phyloP scores from a whole-genome alignment of 2,329 filamentous ascomycete species.

The Colletotrichum spinosum region DNA sequence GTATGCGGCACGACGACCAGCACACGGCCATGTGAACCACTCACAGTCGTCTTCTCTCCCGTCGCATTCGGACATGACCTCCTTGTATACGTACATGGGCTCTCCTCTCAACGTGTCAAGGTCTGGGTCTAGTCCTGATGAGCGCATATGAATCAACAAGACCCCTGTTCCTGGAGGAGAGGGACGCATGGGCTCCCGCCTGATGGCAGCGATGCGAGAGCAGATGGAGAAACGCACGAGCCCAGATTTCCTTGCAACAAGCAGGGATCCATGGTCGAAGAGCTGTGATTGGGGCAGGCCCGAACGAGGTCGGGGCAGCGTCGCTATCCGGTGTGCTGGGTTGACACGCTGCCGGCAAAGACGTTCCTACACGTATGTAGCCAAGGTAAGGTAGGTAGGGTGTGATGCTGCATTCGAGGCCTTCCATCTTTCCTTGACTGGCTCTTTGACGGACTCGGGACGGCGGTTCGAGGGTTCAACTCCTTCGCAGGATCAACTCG shows the following conservation, averaged over 20 bases:
- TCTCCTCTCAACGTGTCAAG: too few relatives aligned
- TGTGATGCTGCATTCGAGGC: too few relatives aligned
- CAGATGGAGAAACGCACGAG: conserved; percentile 13
- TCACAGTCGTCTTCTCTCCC: too few relatives aligned
- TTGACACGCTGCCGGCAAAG: conserved; percentile 4
- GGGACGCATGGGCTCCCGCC: conserved; percentile 20
- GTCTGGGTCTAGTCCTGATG: too few relatives aligned
- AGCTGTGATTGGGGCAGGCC: conserved; percentile 9
- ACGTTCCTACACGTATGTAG: background rate
- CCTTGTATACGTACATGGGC: too few relatives aligned
- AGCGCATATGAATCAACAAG: background rate
- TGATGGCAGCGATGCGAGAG: background rate
- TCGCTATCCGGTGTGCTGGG: background rate
- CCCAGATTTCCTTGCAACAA: background rate
- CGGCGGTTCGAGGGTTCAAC: conserved; percentile 12
- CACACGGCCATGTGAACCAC: too few relatives aligned
- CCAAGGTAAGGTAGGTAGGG: too few relatives aligned
- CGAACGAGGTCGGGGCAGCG: background rate
- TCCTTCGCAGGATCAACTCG: conserved; percentile 2
- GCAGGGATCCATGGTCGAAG: background rate
- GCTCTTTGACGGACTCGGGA: too few relatives aligned
- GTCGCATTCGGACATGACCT: too few relatives aligned
- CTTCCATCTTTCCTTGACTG: too few relatives aligned
- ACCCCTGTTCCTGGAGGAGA: background rate
- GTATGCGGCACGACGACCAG: too few relatives aligned